Conservation (phyloP, 306 rosid genomes). For the Cicer bijugum region DNA sequence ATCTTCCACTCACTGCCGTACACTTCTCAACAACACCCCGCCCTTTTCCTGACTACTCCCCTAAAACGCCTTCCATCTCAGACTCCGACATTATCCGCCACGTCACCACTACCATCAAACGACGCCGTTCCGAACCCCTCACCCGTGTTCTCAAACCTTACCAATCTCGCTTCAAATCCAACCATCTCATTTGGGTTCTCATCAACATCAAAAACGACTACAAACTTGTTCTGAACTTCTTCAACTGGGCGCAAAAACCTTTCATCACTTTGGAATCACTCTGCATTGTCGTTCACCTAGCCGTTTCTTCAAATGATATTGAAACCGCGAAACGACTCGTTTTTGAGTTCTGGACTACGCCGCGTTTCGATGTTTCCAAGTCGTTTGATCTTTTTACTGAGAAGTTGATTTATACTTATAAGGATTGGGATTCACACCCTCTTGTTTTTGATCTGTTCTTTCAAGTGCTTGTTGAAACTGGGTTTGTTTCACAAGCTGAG, state of each 20-base stretch:
- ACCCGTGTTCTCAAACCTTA: conserved; percentile 62
- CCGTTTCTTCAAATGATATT: conserved; percentile 68
- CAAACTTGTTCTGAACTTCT: conserved; percentile 62
- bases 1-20: not conserved
- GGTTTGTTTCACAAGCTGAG: conserved; percentile 65
- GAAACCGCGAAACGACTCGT: conserved; percentile 65
- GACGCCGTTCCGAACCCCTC: conserved; percentile 72
- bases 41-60: conserved; percentile 89
- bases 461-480: conserved; percentile 74
- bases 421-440: conserved; percentile 83
- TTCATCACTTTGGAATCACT: conserved; percentile 65
- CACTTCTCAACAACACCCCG: conserved; percentile 52
- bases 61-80: conserved; percentile 60
- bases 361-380: conserved; percentile 48
- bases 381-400: conserved; percentile 56
- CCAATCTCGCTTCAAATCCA: conserved; percentile 61
- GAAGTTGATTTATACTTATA: conserved; percentile 75
- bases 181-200: conserved; percentile 77
- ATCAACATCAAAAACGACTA: conserved; percentile 64
- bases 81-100: conserved; percentile 70
- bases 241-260: conserved; percentile 66
- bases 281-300: conserved; percentile 71
- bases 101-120: conserved; percentile 63
- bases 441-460: conserved; percentile 74
- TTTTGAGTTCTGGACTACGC: conserved; percentile 63